Evolutionary conservation across 2,329 filamentous ascomycete genomes (phyloP).

Genomic region (Fusarium pseudocircinatum): DNA sequence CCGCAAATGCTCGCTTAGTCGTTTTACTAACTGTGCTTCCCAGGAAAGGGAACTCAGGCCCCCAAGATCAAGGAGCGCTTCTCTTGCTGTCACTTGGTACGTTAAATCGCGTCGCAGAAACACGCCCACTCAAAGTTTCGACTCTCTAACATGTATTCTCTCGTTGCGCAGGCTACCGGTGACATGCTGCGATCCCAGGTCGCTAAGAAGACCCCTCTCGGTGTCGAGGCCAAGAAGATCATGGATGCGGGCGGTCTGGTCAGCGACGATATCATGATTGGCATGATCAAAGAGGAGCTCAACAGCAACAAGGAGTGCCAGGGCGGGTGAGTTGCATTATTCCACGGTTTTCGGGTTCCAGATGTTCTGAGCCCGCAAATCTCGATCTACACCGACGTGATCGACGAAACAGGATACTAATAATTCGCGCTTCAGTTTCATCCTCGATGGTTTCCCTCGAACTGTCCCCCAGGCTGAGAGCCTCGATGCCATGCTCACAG

Average conservation of each 20-base stretch:
- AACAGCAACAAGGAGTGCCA: slow-evolving; percentile 95
- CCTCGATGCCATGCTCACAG: slow-evolving; percentile 88
- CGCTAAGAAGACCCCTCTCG: slow-evolving; percentile 94
- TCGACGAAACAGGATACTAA: slow-evolving; percentile 31
- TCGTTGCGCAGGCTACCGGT: slow-evolving; percentile 79
- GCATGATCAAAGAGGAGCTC: slow-evolving; percentile 99
- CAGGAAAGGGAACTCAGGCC: slow-evolving; percentile 98
- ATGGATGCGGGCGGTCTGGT: slow-evolving; percentile 99
- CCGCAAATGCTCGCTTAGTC: neutral
- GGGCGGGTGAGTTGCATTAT: slow-evolving; percentile 76
- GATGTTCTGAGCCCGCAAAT: slow-evolving; percentile 3
- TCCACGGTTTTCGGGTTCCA: neutral
- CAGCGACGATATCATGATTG: slow-evolving; percentile 98
- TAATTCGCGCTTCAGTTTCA: slow-evolving; percentile 73
- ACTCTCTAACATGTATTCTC: slow-evolving; percentile 28
- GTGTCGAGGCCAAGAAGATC: slow-evolving; percentile 98
- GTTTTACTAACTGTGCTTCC: slow-evolving; percentile 31
- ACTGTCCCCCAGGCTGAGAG: slow-evolving; percentile 95
- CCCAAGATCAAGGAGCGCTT: slow-evolving; percentile 99
- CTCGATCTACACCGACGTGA: slow-evolving; percentile 4
- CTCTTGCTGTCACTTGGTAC: slow-evolving; percentile 94
- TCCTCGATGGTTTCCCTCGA: slow-evolving; percentile 97
- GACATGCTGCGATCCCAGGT: slow-evolving; percentile 99
- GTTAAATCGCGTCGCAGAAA: slow-evolving; percentile 46
- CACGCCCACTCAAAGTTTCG: neutral